Evolutionary conservation across 352 stramenopile species (phyloP).

Genomic region (Globisporangium radiosum): DNA sequence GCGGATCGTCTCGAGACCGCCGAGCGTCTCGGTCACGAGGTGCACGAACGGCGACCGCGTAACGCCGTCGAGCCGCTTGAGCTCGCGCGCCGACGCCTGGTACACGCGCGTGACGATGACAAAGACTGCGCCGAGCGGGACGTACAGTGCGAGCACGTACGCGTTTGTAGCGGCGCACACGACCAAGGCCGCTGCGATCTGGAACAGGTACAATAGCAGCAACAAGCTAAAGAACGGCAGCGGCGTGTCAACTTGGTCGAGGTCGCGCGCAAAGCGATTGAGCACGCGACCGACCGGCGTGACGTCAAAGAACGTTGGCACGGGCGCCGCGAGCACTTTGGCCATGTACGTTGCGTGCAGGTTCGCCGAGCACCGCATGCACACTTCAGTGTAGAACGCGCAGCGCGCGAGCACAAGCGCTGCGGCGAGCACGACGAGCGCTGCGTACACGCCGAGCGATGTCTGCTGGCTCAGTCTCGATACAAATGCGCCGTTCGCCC

Average conservation of each 20-base stretch:
- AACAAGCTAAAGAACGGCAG: conserved; percentile 46
- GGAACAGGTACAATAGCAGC: conserved; percentile 45
- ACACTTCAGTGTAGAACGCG: conserved; percentile 41
- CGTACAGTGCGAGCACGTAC: conserved; percentile 46
- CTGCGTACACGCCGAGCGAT: conserved; percentile 31
- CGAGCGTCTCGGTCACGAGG: conserved; percentile 88
- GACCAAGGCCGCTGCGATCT: conserved; percentile 34
- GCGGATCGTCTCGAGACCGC: conserved; percentile 63
- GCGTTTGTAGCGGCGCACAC: too few species aligned
- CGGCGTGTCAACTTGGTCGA: conserved; percentile 61
- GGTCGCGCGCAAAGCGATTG: conserved; percentile 71
- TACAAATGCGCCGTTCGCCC: conserved; percentile 25
- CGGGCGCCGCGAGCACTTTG: conserved; percentile 16
- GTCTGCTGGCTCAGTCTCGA: conserved; percentile 30
- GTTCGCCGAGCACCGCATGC: conserved; percentile 33
- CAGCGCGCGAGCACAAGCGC: conserved; percentile 34
- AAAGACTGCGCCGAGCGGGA: too few species aligned
- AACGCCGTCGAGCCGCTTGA: conserved; percentile 58
- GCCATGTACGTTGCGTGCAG: conserved; percentile 37
- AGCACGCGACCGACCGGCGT: conserved; percentile 75
- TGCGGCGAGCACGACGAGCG: conserved; percentile 22
- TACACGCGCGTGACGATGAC: too few species aligned
- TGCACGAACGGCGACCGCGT: conserved; percentile 87
- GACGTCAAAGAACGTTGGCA: conserved; percentile 71
- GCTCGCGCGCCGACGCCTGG: conserved; percentile 52